Evolutionary conservation across 2,329 filamentous ascomycete species (phyloP).

Genomic region (Xylaria sp.): DNA sequence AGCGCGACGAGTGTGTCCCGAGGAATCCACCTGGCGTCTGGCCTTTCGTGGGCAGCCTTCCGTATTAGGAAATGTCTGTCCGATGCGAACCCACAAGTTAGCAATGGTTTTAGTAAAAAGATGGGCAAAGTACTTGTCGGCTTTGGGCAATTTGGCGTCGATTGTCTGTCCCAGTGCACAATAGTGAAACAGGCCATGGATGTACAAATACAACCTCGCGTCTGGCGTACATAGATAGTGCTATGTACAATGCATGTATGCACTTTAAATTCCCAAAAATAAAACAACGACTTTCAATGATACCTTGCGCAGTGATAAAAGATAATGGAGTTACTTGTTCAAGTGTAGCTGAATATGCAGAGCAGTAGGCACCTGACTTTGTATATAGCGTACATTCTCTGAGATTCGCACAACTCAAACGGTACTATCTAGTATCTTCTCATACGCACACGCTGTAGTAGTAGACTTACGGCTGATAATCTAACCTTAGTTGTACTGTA

Average conservation of each 20-base stretch:
- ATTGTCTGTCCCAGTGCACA: constrained; percentile 37
- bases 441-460: too few species aligned
- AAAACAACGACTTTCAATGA: constrained; percentile 1
- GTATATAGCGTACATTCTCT: not conserved
- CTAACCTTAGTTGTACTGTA: too few species aligned
- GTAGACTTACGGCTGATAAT: too few species aligned
- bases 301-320: too few species aligned
- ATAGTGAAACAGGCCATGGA: constrained; percentile 46
- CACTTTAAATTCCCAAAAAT: constrained; percentile 32
- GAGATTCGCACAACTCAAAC: too few species aligned
- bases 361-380: not conserved
- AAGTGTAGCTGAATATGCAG: constrained; percentile 2
- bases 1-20: not conserved
- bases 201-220: constrained; percentile 18
- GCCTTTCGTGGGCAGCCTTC: constrained; percentile 32
- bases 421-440: too few species aligned
- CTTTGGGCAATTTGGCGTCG: constrained; percentile 1
- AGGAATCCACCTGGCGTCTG: constrained; percentile 34
- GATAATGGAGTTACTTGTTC: not conserved
- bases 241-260: constrained; percentile 14
- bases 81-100: constrained; percentile 29
- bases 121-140: constrained; percentile 24
- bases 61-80: constrained; percentile 30
- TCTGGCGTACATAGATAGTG: not conserved
- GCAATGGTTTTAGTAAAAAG: constrained; percentile 28